Evolutionary conservation across 345 rosid species (phyloP), one percentile per base, ranked within the genome.

Genomic region (Cardamine occulta): DNA sequence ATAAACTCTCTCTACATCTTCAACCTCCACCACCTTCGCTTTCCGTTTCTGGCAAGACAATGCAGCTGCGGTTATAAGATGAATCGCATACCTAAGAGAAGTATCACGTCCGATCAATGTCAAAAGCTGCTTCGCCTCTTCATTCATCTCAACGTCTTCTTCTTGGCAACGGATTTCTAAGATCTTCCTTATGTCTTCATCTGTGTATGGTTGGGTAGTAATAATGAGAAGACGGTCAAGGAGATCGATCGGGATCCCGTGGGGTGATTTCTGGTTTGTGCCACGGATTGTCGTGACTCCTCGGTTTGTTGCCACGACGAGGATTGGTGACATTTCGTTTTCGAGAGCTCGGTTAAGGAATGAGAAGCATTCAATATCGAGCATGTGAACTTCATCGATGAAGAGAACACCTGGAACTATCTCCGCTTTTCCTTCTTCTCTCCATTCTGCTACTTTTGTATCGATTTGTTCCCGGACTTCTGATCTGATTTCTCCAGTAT

Each of bases 361-460:
- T 15, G 99, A 95, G 89, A 95, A 95, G 82, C 99, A 95, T 84
- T 95, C 99, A 0, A 95, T 91, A 63, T 95, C 99, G 48, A 95
- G 97, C 97, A 92, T 92, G 86, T 95, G 99, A 23, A 92, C 97
- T 73, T 95, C 99, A 55, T 95, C 97, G 6, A 95, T 95, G 85
- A 95, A 95, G 71, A 92, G 92, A 42, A 95, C 99, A 56, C 97
- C 97, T 0, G 99, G 99, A 29, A 95, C 97, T 53, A 90, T 89
- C 77, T 92, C 97, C 0, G 97, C 99, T 74, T 95, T 95, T 7
- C 97, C 99, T 84, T 92, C 99, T 80, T 92, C 99, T 77, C 93
- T 89, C 99, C 97, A 95, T 83, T 94, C 98, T 5, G 96, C 97
- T 62, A 91, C 98, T 81, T 94, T 91, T 29, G 91, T 88, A 74